Evolutionary conservation across 2,329 filamentous ascomycete species (phyloP).

Genomic region (Aspergillus cejpii): DNA sequence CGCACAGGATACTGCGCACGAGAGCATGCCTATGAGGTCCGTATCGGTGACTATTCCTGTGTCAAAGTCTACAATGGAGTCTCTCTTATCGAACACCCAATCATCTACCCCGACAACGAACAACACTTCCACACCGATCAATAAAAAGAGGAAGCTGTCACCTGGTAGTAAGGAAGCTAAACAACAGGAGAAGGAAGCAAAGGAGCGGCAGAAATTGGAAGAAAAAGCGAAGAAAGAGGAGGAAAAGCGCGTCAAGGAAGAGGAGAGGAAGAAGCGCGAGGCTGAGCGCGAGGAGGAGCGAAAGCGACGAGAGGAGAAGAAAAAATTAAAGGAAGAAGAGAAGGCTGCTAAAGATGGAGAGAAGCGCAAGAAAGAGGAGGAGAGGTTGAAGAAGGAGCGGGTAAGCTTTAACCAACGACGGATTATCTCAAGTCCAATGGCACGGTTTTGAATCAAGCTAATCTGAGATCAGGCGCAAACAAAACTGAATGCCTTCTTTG

Average conservation of each 20-base stretch:
- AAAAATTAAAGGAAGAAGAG: conserved; percentile 39
- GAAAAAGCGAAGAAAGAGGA: conserved; percentile 25
- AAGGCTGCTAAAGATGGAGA: conserved; percentile 38
- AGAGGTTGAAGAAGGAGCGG: conserved; percentile 37
- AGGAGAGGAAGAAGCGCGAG: conserved; percentile 43
- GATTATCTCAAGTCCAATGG: conserved; percentile 9
- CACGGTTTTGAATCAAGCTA: conserved; percentile 18
- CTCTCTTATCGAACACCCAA: not conserved
- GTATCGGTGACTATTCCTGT: not conserved
- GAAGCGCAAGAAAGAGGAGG: conserved; percentile 36
- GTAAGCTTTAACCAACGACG: conserved; percentile 28
- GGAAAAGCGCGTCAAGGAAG: conserved; percentile 41
- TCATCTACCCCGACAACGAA: not conserved
- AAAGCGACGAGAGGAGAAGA: conserved; percentile 42
- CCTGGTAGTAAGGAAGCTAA: conserved; percentile 23
- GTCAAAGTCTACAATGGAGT: not conserved
- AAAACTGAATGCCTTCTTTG: conserved; percentile 47
- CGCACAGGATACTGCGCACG: not conserved
- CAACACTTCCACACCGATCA: conserved; percentile 8
- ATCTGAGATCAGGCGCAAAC: conserved; percentile 41
- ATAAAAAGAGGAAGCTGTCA: conserved; percentile 33
- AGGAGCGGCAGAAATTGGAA: conserved; percentile 21
- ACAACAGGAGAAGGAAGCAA: conserved; percentile 20
- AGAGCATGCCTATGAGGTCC: not conserved
- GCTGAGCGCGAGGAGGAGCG: conserved; percentile 43